Evolutionary conservation across 345 rosid species (phyloP).

Genomic region (Citrus maxima): DNA sequence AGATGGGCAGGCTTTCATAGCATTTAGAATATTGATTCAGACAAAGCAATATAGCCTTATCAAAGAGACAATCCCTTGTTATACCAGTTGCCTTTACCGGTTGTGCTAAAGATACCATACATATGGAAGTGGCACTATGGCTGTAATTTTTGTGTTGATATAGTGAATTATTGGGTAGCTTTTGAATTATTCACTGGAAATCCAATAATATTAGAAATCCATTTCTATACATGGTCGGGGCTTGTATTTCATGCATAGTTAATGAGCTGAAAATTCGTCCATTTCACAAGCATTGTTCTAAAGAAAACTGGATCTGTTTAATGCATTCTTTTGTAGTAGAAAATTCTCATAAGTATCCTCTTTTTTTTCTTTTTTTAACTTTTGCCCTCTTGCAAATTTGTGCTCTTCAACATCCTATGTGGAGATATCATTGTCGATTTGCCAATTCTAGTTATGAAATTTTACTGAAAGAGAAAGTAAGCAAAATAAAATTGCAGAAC

Average conservation of each 20-base stretch:
- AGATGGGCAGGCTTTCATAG: background rate
- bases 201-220: background rate
- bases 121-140: background rate
- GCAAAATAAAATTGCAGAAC: background rate
- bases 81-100: background rate
- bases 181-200: background rate
- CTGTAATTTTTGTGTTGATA: background rate
- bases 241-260: background rate
- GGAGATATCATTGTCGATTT: background rate
- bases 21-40: background rate
- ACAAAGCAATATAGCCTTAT: background rate
- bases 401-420: background rate
- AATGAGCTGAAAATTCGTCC: background rate
- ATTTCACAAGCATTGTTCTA: background rate
- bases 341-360: background rate
- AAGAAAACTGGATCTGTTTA: background rate
- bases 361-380: too few relatives aligned
- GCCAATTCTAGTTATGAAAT: background rate
- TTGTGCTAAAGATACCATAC: too few relatives aligned
- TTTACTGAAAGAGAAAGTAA: background rate
- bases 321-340: background rate
- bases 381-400: background rate
- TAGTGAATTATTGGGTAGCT: background rate
- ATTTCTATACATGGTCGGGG: background rate
- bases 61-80: background rate